Base-by-base conservation (phyloP, 495 filamentous ascomycete species). In the Bathelium albidoporum region DNA sequence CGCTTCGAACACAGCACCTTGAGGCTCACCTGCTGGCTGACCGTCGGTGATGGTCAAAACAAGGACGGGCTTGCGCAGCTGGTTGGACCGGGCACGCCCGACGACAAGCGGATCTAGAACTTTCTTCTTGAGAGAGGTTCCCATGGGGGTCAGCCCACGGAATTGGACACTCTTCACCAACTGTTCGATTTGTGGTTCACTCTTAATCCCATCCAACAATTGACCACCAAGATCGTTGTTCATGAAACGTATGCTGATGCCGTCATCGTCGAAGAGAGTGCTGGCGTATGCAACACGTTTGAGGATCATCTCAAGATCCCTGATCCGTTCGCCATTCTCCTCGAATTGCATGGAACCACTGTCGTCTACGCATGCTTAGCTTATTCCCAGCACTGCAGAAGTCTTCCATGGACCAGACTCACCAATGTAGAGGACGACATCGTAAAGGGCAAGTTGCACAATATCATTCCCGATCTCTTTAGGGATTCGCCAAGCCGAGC, bases 31-130 rank as follows among this genome's bases (percentile, higher is more conserved):
- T 28, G 80, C 80, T 5, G 83, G 85, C 69, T 84, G 82, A 11
- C 87, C 87, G 65, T 89, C 87, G 22, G 87, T 89, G 65, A 89
- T 84, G 18, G 84, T 83, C 68, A 89, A 88, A 61, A 89, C 77
- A 39, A 89, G 76, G 18, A 88, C 74, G 0, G 87, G 87, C 73
- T 89, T 89, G 58, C 78, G 75, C 12, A 88, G 73, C 44, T 77
- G 77, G 36, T 76, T 73, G 32, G 75, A 64, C 26, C 77, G 72
- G 9, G 82, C 83, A 20, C 78, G 79, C 0, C 70, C 73, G 16
- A 86, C 69, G 5, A 89, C 74, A 67, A 89, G 72, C 0, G 78
- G 79, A 29, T 87, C 83, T 14, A 89, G 69, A 52, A 89, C 80
- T 73, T 88, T 88, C 67, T 79, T 77, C 63, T 74, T 76, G 59